Evolutionary conservation across 768 basidiomycete species (phyloP).

Genomic region (Leccinum sublutescens): DNA sequence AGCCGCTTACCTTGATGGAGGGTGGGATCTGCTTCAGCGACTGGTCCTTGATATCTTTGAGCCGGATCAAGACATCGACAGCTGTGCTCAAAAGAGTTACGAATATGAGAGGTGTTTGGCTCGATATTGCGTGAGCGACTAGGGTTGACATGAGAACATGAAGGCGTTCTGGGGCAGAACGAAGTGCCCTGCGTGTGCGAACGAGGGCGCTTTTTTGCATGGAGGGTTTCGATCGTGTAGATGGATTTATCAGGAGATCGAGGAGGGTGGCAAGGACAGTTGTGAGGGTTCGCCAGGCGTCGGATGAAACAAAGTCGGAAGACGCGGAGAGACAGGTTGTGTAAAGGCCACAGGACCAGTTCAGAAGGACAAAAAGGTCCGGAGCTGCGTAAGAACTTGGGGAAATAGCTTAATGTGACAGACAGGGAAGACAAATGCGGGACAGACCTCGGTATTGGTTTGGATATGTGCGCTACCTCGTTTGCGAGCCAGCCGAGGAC

Average conservation of each 20-base stretch:
- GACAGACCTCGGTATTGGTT: constrained; percentile 56
- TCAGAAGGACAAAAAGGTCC: constrained; percentile 66
- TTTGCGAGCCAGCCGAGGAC: constrained; percentile 73
- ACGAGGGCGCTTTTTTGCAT: constrained; percentile 61
- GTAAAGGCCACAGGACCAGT: constrained; percentile 69
- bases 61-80: constrained; percentile 65
- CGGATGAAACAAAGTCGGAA: constrained; percentile 44
- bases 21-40: constrained; percentile 42
- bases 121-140: constrained; percentile 49
- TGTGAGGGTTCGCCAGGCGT: constrained; percentile 52
- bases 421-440: background rate
- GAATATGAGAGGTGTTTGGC: constrained; percentile 39
- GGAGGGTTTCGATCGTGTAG: constrained; percentile 52
- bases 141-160: constrained; percentile 51
- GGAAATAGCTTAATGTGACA: background rate
- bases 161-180: constrained; percentile 56
- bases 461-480: constrained; percentile 61
- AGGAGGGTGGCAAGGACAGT: constrained; percentile 58
- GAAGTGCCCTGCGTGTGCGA: constrained; percentile 61
- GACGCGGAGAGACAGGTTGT: constrained; percentile 46
- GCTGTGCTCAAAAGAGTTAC: constrained; percentile 64
- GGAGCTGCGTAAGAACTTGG: constrained; percentile 54
- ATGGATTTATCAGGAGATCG: constrained; percentile 54
- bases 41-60: constrained; percentile 54
- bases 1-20: constrained; percentile 44